Evolutionary conservation across 345 rosid genomes (phyloP).

Genomic region (Hibiscus tridactylites): DNA sequence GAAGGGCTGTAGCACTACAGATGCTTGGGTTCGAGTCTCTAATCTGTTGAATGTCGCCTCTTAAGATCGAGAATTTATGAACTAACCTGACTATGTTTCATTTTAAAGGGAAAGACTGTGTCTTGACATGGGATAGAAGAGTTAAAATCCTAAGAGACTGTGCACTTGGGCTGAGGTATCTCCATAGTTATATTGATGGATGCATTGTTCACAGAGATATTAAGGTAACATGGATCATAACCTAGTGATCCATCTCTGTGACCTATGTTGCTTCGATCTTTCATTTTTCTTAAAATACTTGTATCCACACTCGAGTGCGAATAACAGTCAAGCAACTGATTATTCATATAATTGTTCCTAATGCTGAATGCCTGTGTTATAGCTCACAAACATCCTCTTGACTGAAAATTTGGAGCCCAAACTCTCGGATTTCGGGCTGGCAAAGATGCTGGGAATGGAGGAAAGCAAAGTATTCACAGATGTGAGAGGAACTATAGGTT

Average conservation of each 20-base stretch:
- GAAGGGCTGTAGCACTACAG: not conserved
- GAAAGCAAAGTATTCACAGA: slow-evolving; percentile 69
- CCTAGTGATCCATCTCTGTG: not conserved
- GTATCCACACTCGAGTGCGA: not conserved
- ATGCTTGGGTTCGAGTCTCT: not conserved
- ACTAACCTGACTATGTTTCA: not conserved
- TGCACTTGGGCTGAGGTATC: slow-evolving; percentile 45
- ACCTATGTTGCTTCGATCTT: too few species aligned
- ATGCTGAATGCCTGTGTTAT: not conserved
- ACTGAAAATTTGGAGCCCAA: slow-evolving; percentile 49
- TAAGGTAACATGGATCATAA: slow-evolving; percentile 30
- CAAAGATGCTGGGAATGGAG: slow-evolving; percentile 59
- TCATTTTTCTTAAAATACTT: not conserved
- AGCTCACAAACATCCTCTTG: slow-evolving; percentile 72
- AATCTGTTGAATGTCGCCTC: not conserved
- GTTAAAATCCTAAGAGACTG: slow-evolving; percentile 46
- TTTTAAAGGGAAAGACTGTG: slow-evolving; percentile 34
- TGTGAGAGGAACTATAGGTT: slow-evolving; percentile 70
- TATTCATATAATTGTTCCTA: not conserved
- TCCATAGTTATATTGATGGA: slow-evolving; percentile 50
- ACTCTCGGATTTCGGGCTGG: slow-evolving; percentile 61
- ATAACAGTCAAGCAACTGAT: not conserved
- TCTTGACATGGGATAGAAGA: slow-evolving; percentile 50
- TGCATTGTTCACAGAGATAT: slow-evolving; percentile 69
- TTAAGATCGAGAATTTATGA: not conserved